Percentiles rank a stretch among this genome's conserved stretches.
phyloP scores from a whole-genome alignment of 768 basidiomycete genomes.

The Solioccasus polychromus region DNA sequence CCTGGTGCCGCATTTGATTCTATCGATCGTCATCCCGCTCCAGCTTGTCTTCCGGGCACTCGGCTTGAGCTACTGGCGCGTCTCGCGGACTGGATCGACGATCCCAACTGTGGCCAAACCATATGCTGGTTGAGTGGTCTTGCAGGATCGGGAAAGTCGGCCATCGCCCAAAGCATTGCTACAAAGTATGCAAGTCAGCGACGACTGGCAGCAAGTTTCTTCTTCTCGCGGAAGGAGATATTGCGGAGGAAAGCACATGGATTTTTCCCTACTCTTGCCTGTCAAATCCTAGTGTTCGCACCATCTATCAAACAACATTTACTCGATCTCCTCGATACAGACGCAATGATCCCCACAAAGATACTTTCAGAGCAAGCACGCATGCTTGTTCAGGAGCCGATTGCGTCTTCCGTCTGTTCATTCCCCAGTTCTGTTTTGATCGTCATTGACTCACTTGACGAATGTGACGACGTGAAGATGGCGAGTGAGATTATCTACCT shows the following conservation, averaged over 20 bases:
- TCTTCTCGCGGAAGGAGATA: conserved; percentile 29
- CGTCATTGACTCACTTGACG: conserved; percentile 23
- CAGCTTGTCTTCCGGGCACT: conserved; percentile 19
- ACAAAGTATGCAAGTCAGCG: conserved; percentile 15
- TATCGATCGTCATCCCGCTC: conserved; percentile 17
- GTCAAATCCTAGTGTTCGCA: conserved; percentile 23
- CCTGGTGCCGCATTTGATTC: conserved; percentile 17
- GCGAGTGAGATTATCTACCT: conserved; percentile 22
- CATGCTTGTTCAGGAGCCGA: conserved; percentile 23
- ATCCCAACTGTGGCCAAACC: neutral
- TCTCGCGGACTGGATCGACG: conserved; percentile 16
- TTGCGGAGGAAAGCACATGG: conserved; percentile 19
- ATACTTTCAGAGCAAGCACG: conserved; percentile 24
- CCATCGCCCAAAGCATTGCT: conserved; percentile 29
- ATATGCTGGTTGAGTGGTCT: conserved; percentile 25
- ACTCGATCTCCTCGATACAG: conserved; percentile 16
- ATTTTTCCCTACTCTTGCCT: conserved; percentile 32
- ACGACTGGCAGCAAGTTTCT: conserved; percentile 34
- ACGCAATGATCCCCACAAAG: conserved; percentile 21
- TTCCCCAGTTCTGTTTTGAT: conserved; percentile 17
- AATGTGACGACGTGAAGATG: conserved; percentile 24
- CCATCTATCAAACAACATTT: conserved; percentile 17
- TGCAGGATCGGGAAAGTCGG: conserved; percentile 24
- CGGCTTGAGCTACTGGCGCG: conserved; percentile 13
- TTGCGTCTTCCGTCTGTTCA: conserved; percentile 4